Conservation (phyloP, 129 eudicot species). For the Centaurea solstitialis region DNA sequence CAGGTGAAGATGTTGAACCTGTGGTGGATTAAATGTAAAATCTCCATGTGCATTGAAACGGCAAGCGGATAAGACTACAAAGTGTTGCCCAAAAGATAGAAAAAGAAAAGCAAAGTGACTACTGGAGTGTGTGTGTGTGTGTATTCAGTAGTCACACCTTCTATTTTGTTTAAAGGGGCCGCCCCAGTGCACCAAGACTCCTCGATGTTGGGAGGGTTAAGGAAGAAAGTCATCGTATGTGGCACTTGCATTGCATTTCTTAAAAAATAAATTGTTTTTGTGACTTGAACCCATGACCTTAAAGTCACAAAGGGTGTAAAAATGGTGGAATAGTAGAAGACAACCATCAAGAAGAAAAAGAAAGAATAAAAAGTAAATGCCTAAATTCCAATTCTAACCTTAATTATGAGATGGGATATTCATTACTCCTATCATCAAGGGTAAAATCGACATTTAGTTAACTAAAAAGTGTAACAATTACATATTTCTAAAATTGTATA, state of each 20-base stretch:
- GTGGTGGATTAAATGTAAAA: slow-evolving; percentile 6
- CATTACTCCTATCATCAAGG: background rate
- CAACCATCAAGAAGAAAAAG: background rate
- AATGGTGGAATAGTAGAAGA: background rate
- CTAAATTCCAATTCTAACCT: background rate
- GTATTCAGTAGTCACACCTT: background rate
- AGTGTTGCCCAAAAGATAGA: background rate
- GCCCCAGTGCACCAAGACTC: background rate
- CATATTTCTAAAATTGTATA: background rate
- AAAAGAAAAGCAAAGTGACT: background rate
- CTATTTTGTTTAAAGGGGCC: background rate
- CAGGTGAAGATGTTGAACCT: slow-evolving; percentile 44
- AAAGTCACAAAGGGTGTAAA: background rate
- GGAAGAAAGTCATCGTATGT: background rate
- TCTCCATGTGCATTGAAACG: background rate
- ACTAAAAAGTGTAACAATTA: background rate
- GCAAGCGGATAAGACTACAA: background rate
- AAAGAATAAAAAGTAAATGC: background rate
- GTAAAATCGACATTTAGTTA: background rate
- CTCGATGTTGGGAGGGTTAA: background rate
- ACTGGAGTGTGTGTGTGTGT: background rate
- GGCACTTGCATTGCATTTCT: background rate
- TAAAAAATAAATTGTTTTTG: background rate
- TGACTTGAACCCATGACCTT: background rate
- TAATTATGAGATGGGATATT: background rate